phyloP scores from a whole-genome alignment of 148 eudicot species.

The Cornus kousa region DNA sequence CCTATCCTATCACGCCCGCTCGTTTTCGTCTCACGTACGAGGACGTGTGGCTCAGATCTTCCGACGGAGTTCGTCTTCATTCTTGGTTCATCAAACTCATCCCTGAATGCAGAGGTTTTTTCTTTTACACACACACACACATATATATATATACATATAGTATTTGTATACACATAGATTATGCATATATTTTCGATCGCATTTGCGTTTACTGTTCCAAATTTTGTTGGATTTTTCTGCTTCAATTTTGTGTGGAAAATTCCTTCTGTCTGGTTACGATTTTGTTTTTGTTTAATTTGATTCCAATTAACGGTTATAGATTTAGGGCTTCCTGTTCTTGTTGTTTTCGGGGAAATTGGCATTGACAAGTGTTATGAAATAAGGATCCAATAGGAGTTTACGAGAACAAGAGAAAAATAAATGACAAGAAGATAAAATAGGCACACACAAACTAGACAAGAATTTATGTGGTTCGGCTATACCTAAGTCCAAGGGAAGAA shows the following conservation, averaged over 20 bases:
- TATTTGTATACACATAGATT: too few species aligned
- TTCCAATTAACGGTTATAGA: neutral
- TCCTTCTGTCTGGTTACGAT: neutral
- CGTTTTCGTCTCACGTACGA: slow-evolving; percentile 72
- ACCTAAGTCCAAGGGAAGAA: too few species aligned
- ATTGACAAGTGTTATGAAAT: neutral
- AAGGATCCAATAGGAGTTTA: too few species aligned
- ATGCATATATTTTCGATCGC: neutral
- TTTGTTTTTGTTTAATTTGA: neutral
- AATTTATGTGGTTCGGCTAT: too few species aligned
- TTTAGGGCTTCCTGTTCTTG: neutral
- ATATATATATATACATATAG: neutral
- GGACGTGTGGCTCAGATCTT: slow-evolving; percentile 93
- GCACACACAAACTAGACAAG: too few species aligned
- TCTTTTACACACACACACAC: neutral
- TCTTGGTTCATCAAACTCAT: slow-evolving; percentile 87
- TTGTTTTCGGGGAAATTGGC: neutral
- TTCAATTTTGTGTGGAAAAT: neutral
- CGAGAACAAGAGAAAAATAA: too few species aligned
- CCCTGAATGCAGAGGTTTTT: slow-evolving; percentile 64
- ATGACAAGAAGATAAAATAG: too few species aligned
- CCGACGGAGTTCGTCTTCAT: slow-evolving; percentile 90
- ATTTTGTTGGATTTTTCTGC: neutral
- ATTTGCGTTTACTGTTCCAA: neutral
- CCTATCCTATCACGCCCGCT: slow-evolving; percentile 84